These are phyloP conservation scores for Candida pseudofarinosa DNA, from an alignment of 805 yeast species.

Conservation along the genomic window DNA sequence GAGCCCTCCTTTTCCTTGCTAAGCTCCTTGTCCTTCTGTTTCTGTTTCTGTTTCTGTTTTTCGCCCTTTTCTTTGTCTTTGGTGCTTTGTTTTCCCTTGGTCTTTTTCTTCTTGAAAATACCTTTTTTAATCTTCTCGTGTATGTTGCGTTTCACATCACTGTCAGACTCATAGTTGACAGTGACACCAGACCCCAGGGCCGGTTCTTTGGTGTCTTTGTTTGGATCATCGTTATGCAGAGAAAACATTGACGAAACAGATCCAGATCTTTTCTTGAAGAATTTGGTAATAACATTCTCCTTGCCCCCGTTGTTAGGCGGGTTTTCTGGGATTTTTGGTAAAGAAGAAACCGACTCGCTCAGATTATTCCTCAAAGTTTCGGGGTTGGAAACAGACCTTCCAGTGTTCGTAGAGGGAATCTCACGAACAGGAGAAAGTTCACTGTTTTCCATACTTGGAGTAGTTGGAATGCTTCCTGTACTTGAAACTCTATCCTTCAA, in stretches of 20 bases:
- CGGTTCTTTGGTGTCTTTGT: constrained; percentile 4
- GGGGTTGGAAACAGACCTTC: constrained; percentile 37
- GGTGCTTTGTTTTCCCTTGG: neutral
- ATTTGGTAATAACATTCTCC: constrained; percentile 38
- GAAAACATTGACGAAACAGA: constrained; percentile 8
- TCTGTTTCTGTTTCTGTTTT: neutral
- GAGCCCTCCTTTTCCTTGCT: constrained; percentile 1
- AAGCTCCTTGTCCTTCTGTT: constrained; percentile 2
- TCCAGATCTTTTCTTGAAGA: constrained; percentile 32
- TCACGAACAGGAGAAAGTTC: constrained; percentile 22
- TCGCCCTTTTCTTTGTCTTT: constrained; percentile 3
- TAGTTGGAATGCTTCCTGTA: constrained; percentile 26
- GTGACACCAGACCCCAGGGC: constrained; percentile 16
- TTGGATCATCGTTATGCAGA: constrained; percentile 1
- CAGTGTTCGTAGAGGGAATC: constrained; percentile 11
- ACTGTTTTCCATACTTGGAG: constrained; percentile 23
- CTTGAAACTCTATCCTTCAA: constrained; percentile 29
- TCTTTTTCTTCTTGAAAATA: constrained; percentile 7
- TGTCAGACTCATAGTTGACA: constrained; percentile 18
- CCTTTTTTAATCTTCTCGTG: constrained; percentile 14
- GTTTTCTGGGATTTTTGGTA: neutral
- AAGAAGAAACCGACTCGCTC: neutral
- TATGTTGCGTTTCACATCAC: constrained; percentile 6
- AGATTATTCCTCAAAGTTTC: constrained; percentile 15
- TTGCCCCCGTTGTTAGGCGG: constrained; percentile 15